Base-by-base conservation (phyloP, 2,329 filamentous ascomycete genomes). In the Coniochaeta pulveracea region DNA sequence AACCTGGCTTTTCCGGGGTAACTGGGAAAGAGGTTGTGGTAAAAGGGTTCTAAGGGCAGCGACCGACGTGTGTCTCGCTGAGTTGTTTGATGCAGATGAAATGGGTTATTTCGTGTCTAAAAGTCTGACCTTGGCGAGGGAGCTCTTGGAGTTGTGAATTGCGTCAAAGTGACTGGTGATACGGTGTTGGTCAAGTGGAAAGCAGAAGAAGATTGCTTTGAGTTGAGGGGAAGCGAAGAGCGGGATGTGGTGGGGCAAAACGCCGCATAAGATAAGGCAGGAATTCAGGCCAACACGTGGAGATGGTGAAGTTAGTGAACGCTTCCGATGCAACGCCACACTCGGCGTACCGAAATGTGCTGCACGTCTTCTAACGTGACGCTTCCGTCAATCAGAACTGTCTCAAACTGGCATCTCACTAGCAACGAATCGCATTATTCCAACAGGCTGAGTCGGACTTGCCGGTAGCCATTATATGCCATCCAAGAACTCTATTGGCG, bases 1-100 rank as follows among this genome's bases (percentile, higher is more conserved):
- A 85, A 88, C 80, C 82, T 79, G 78, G 69, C 70, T 74, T 76
- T 77, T 72, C 55, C 57, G 63, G 68, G 69, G 64, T 63, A 49
- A 57, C 60, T 51, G 58, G 57, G 64, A 68, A 66, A 69, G 63
- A 69, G 56, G 60, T 31, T 63, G 56, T 60, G 46, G 57, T 46
- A 49, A 46, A 40, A 46, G 51, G 47, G 45, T 43, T 40, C 45
- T 49, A 43, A 48, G 44, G 51, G 54, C 48, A 68, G 66, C 66
- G 66, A 70, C 63, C 56, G 65, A 69, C 64, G 52, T 55, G 57
- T 55, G 58, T 55, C 66, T 69, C 64, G 66, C 64, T 66, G 47
- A 43, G 44, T 39, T 40, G 35, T 40, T 40, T 40, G 28, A 31
- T 31, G 15, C 18, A 18, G 27, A n/a, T n/a, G n/a, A 23, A 23